Percentiles rank a stretch among this genome's conserved stretches.
Evolutionary conservation across 1,139 yeast genomes (phyloP).

Genomic region (Candida frijolesensis): DNA sequence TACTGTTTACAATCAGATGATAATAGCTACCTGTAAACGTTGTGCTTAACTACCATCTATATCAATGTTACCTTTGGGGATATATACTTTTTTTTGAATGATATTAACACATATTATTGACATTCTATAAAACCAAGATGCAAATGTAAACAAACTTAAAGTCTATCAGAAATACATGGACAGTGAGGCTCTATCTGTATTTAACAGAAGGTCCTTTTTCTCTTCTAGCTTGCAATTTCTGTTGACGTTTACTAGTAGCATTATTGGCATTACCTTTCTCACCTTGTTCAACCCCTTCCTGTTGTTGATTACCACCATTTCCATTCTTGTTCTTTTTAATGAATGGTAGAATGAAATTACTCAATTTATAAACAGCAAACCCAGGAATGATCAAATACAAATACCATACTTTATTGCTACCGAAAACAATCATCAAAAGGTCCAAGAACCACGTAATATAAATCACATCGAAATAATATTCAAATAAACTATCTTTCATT

Average conservation of each 20-base stretch:
- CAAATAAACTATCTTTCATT: conserved; percentile 65
- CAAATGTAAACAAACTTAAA: not conserved
- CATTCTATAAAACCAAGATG: not conserved
- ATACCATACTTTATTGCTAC: conserved; percentile 66
- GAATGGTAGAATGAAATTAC: conserved; percentile 25
- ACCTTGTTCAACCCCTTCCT: not conserved
- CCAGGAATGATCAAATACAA: conserved; percentile 48
- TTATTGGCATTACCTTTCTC: not conserved
- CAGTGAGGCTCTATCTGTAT: conserved; percentile 21
- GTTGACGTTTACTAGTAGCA: conserved; percentile 49
- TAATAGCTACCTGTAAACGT: too few species aligned
- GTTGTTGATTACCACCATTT: not conserved
- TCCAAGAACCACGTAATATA: conserved; percentile 70
- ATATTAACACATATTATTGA: not conserved
- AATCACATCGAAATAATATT: conserved; percentile 74
- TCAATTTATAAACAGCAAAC: conserved; percentile 58
- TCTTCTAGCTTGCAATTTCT: conserved; percentile 47
- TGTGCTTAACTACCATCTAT: too few species aligned
- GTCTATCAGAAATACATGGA: not conserved
- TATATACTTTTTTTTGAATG: too few species aligned
- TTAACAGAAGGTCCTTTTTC: conserved; percentile 36
- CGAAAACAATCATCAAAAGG: conserved; percentile 54
- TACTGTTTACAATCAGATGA: too few species aligned
- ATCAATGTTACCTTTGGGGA: too few species aligned
- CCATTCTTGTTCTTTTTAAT: conserved; percentile 17